Conservation (phyloP, 345 rosid species). For the Linum usitatissimum region DNA sequence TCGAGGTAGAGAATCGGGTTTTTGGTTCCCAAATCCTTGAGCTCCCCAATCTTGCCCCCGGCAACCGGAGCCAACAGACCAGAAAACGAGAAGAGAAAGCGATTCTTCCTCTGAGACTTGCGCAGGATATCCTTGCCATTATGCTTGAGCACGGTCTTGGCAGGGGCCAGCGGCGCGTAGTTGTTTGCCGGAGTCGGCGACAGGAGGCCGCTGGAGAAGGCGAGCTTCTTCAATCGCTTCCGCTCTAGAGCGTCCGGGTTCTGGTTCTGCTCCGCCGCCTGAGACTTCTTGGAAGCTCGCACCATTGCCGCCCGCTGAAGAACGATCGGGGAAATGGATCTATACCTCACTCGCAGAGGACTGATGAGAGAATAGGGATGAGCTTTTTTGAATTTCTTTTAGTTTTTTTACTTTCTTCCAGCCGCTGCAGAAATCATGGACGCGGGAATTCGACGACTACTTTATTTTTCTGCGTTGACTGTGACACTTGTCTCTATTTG, state of each 20-base stretch:
- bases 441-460: too few species aligned
- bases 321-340: conserved; percentile 3
- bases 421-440: not conserved
- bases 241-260: conserved; percentile 39
- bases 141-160: conserved; percentile 58
- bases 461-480: too few species aligned
- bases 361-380: not conserved
- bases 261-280: conserved; percentile 12
- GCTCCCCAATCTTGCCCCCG: conserved; percentile 75
- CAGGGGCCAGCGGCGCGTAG: conserved; percentile 34
- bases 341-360: not conserved
- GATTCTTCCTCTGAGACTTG: conserved; percentile 73
- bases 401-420: not conserved
- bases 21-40: conserved; percentile 60
- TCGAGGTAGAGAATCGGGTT: conserved; percentile 84
- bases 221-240: conserved; percentile 40
- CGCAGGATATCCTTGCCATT: conserved; percentile 67
- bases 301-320: conserved; percentile 11
- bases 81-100: conserved; percentile 65
- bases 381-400: not conserved
- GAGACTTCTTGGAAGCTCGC: conserved; percentile 24
- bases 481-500: too few species aligned
- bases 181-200: conserved; percentile 36
- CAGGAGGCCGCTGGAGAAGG: conserved; percentile 33
- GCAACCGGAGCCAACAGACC: conserved; percentile 50